Percentiles rank a stretch among this genome's conserved stretches.
phyloP scores from a whole-genome alignment of 2,329 filamentous ascomycete genomes.

The Plectosphaerella cucumerina region DNA sequence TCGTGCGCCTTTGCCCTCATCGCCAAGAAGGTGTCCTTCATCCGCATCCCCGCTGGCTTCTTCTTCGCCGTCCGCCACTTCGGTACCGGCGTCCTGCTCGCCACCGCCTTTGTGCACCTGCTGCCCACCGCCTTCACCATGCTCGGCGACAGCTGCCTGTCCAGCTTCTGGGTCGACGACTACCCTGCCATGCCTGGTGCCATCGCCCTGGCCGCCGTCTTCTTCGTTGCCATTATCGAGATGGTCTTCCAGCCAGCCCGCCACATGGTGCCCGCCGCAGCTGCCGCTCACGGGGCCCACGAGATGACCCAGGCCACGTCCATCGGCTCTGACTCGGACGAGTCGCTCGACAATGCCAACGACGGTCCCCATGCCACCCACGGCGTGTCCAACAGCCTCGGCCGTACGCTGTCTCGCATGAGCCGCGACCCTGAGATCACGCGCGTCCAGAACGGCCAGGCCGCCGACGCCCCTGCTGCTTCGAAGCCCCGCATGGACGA shows the following conservation, averaged over 20 bases:
- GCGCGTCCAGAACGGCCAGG: not conserved
- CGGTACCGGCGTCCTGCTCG: slow-evolving; percentile 69
- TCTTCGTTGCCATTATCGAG: slow-evolving; percentile 78
- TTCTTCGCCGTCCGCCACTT: slow-evolving; percentile 63
- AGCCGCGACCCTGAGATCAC: not conserved
- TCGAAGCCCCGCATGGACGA: slow-evolving; percentile 21
- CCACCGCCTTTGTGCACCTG: slow-evolving; percentile 77
- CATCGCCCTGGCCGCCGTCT: slow-evolving; percentile 72
- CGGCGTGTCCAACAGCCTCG: slow-evolving; percentile 4
- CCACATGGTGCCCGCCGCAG: slow-evolving; percentile 13
- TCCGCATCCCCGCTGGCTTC: slow-evolving; percentile 50
- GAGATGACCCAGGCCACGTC: not conserved
- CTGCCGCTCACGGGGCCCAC: not conserved
- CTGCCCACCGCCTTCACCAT: slow-evolving; percentile 63
- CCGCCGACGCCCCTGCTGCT: not conserved
- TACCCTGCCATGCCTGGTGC: slow-evolving; percentile 78
- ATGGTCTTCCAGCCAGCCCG: slow-evolving; percentile 54
- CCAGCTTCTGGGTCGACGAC: slow-evolving; percentile 67
- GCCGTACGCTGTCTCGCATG: slow-evolving; percentile 8
- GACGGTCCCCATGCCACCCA: not conserved
- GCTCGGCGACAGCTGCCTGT: slow-evolving; percentile 63
- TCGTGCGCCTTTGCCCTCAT: slow-evolving; percentile 52
- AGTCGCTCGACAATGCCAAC: slow-evolving; percentile 1
- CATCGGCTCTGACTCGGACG: slow-evolving; percentile 26
- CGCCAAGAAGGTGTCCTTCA: slow-evolving; percentile 43